These are phyloP conservation scores for Vigna trinervia DNA, from an alignment of 306 rosid genomes.

Conservation along the genomic window DNA sequence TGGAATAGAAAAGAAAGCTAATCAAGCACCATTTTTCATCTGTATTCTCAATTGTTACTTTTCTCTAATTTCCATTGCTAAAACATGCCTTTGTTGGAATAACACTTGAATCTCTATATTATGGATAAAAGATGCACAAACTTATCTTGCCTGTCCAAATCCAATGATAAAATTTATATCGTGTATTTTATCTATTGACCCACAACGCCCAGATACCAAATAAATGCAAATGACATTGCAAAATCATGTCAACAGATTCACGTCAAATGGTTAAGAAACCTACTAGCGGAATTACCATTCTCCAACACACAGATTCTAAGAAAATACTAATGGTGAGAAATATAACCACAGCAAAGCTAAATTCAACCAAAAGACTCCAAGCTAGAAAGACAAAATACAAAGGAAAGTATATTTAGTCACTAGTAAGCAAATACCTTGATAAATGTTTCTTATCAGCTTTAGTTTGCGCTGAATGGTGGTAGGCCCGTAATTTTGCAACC, in stretches of 20 bases:
- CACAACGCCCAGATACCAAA: slow-evolving; percentile 3
- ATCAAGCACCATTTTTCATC: slow-evolving; percentile 15
- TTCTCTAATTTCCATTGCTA: neutral
- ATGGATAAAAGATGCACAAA: slow-evolving; percentile 1
- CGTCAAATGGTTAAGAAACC: neutral
- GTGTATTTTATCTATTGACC: neutral
- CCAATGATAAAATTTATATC: neutral
- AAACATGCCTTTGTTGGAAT: neutral
- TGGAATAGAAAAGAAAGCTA: slow-evolving; percentile 19
- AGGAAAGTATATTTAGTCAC: neutral
- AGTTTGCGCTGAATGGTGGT: slow-evolving; percentile 88
- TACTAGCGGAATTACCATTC: neutral
- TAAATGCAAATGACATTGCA: slow-evolving; percentile 2
- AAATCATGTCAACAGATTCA: slow-evolving; percentile 15
- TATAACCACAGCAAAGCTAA: neutral
- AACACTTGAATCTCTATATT: neutral
- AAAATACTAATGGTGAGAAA: slow-evolving; percentile 13
- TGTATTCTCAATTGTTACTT: neutral
- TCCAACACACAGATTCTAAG: neutral
- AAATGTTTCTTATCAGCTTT: slow-evolving; percentile 87
- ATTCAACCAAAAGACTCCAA: neutral
- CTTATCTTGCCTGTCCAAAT: slow-evolving; percentile 7
- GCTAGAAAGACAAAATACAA: neutral
- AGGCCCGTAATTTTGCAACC: slow-evolving; percentile 88
- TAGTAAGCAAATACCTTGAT: slow-evolving; percentile 66